phyloP scores from a whole-genome alignment of 257 asterid genomes.

The Gentiana macrophylla region DNA sequence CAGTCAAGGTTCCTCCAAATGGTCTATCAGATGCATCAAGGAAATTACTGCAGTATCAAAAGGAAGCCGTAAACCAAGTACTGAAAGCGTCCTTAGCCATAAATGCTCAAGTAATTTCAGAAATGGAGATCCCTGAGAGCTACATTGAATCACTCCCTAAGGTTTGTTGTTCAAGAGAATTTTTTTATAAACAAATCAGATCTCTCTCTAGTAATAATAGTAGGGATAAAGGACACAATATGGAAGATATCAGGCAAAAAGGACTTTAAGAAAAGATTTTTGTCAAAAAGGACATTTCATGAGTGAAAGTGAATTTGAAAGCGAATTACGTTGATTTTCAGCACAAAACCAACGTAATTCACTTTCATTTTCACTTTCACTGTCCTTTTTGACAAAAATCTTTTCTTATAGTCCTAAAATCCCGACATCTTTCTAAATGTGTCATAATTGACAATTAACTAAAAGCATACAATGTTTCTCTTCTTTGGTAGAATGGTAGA shows the following conservation, averaged over 20 bases:
- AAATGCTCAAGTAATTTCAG: slow-evolving; percentile 70
- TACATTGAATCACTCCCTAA: slow-evolving; percentile 84
- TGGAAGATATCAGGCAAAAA: background rate
- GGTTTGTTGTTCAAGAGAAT: slow-evolving; percentile 22
- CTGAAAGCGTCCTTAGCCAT: slow-evolving; percentile 84
- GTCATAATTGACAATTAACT: too few species aligned
- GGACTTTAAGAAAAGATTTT: background rate
- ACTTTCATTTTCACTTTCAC: too few species aligned
- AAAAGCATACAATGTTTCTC: background rate
- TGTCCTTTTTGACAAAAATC: too few species aligned
- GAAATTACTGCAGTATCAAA: slow-evolving; percentile 48
- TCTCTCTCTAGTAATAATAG: too few species aligned
- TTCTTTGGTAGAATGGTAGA: slow-evolving; percentile 55
- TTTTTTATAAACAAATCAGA: background rate
- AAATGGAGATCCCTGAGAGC: slow-evolving; percentile 84
- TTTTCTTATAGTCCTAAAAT: background rate
- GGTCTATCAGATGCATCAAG: slow-evolving; percentile 61
- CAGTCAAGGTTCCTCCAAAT: slow-evolving; percentile 58
- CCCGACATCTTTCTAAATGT: background rate
- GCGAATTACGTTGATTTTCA: too few species aligned
- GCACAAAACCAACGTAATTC: too few species aligned
- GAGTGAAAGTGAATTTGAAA: too few species aligned
- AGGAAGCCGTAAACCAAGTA: slow-evolving; percentile 73
- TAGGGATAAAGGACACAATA: too few species aligned
- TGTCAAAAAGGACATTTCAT: background rate